Evolutionary conservation across 257 asterid genomes (phyloP).

Genomic region (Scutellaria baicalensis): DNA sequence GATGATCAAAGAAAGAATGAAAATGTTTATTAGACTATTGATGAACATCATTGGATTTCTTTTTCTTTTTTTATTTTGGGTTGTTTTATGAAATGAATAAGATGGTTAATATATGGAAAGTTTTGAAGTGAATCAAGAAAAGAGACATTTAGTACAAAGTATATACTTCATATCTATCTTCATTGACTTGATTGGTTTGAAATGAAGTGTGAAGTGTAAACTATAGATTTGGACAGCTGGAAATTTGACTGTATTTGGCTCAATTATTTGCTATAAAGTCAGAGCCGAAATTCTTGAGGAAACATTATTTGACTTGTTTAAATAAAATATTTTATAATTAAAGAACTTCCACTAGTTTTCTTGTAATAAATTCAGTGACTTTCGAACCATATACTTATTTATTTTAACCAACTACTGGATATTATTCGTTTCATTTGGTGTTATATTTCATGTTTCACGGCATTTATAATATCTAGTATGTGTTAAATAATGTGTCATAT

Average conservation of each 20-base stretch:
- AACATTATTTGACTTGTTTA: too few relatives aligned
- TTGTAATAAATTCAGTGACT: too few relatives aligned
- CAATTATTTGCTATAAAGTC: constrained; percentile 1
- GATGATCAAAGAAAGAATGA: constrained; percentile 11
- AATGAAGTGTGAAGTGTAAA: background rate
- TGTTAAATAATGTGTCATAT: too few relatives aligned
- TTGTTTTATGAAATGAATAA: background rate
- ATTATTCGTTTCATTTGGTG: too few relatives aligned
- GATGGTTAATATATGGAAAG: background rate
- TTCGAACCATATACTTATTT: too few relatives aligned
- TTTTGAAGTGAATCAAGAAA: too few relatives aligned
- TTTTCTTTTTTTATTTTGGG: too few relatives aligned
- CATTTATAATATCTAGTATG: too few relatives aligned
- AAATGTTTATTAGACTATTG: background rate
- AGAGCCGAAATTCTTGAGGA: constrained; percentile 4
- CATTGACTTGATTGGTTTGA: background rate
- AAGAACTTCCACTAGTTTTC: too few relatives aligned
- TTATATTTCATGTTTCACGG: too few relatives aligned
- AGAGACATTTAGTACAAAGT: background rate
- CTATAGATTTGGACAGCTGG: background rate
- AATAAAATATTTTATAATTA: too few relatives aligned
- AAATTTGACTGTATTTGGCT: constrained; percentile 10
- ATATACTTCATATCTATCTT: background rate
- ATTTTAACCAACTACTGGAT: too few relatives aligned
- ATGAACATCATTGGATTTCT: background rate